Conservation (phyloP, 441 rosid genomes). For the Manihot esculenta region DNA sequence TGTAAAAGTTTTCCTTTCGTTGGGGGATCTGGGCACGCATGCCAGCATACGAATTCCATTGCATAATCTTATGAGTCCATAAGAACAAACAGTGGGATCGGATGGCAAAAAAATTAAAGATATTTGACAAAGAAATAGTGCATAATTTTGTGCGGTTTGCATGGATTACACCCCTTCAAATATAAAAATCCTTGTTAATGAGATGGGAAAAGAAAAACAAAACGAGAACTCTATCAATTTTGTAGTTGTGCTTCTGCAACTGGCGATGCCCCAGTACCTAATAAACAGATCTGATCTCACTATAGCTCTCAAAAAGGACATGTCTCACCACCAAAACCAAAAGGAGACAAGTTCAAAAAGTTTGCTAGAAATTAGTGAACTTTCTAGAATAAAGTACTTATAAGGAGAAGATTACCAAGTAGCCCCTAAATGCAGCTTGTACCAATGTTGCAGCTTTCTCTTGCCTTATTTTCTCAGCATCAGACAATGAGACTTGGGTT, state of each 20-base stretch:
- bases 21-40: background rate
- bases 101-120: background rate
- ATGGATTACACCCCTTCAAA: background rate
- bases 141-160: background rate
- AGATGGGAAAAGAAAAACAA: background rate
- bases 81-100: background rate
- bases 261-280: background rate
- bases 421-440: slow-evolving; percentile 96
- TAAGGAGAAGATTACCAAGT: slow-evolving; percentile 58
- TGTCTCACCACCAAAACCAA: background rate
- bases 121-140: background rate
- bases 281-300: background rate
- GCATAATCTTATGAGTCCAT: background rate
- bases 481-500: slow-evolving; percentile 30
- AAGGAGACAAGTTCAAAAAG: background rate
- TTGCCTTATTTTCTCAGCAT: slow-evolving; percentile 50
- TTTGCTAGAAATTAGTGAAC: background rate
- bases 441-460: slow-evolving; percentile 67
- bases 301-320: background rate
- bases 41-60: background rate
- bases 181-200: background rate
- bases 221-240: background rate
- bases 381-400: background rate
- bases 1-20: background rate
- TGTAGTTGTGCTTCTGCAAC: background rate